phyloP scores from a whole-genome alignment of 1,284 basidiomycete species.

The Heliocybe sulcata region DNA sequence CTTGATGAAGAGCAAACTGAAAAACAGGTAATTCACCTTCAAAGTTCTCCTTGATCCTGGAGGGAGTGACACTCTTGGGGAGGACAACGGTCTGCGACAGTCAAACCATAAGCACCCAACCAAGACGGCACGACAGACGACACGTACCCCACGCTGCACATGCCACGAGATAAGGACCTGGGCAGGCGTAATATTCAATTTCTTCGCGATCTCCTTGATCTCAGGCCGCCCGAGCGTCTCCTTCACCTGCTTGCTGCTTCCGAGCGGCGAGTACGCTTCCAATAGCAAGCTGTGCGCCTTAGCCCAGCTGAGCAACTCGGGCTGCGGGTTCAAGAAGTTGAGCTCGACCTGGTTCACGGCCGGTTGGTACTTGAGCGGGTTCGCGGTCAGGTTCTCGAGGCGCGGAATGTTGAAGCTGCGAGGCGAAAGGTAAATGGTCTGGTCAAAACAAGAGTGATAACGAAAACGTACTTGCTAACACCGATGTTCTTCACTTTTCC shows the following conservation, averaged over 20 bases:
- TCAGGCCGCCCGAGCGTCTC: conserved; percentile 47
- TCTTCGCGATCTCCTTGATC: conserved; percentile 53
- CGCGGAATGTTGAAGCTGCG: conserved; percentile 52
- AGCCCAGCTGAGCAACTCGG: conserved; percentile 69
- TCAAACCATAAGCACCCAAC: background rate
- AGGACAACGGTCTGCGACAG: conserved; percentile 53
- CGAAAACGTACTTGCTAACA: conserved; percentile 59
- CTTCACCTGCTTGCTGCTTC: conserved; percentile 53
- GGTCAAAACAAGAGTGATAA: conserved; percentile 1
- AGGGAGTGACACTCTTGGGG: conserved; percentile 73
- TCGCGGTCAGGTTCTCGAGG: conserved; percentile 57
- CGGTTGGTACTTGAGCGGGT: conserved; percentile 67
- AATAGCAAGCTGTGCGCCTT: conserved; percentile 59
- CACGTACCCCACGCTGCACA: conserved; percentile 65
- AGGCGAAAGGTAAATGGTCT: conserved; percentile 17
- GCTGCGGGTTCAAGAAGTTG: conserved; percentile 78
- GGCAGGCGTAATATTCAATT: conserved; percentile 69
- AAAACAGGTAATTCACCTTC: conserved; percentile 29
- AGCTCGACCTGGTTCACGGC: conserved; percentile 84
- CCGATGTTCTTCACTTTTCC: conserved; percentile 84
- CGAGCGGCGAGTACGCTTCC: conserved; percentile 77
- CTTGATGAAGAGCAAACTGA: background rate
- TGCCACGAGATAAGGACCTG: conserved; percentile 79
- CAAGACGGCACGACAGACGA: background rate
- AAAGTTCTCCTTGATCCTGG: conserved; percentile 68